phyloP scores from a whole-genome alignment of 495 filamentous ascomycete species.

The Aspergillus ostianus region DNA sequence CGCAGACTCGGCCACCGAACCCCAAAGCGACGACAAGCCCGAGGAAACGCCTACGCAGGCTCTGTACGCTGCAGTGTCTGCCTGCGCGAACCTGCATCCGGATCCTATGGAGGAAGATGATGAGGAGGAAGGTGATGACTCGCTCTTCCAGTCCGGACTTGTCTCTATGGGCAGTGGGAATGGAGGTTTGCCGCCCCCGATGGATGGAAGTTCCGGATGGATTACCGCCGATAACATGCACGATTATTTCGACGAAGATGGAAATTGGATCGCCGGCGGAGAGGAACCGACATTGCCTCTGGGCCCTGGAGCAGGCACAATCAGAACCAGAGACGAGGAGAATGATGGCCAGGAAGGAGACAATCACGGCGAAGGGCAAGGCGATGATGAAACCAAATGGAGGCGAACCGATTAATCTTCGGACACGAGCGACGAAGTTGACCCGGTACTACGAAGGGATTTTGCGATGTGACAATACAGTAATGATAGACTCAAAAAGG shows the following conservation, averaged over 20 bases:
- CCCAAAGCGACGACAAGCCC: conserved; percentile 20
- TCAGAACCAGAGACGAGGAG: conserved; percentile 46
- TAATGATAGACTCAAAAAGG: conserved; percentile 1
- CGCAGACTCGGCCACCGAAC: conserved; percentile 21
- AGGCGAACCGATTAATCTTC: conserved; percentile 51
- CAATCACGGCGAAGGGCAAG: conserved; percentile 30
- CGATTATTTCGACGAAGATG: conserved; percentile 69
- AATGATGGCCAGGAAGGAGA: conserved; percentile 35
- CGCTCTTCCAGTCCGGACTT: conserved; percentile 29
- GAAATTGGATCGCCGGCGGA: conserved; percentile 53
- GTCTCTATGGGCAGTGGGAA: conserved; percentile 30
- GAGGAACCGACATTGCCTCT: conserved; percentile 40
- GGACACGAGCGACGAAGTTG: background rate
- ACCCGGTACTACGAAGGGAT: background rate
- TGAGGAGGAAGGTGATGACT: conserved; percentile 45
- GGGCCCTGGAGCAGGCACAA: conserved; percentile 58
- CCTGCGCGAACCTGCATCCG: conserved; percentile 87
- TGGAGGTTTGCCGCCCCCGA: conserved; percentile 66
- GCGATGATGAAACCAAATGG: conserved; percentile 59
- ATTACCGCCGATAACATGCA: conserved; percentile 95
- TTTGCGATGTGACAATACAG: background rate
- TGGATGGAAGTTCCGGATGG: conserved; percentile 88
- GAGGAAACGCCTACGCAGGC: conserved; percentile 43
- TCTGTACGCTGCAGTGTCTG: conserved; percentile 77
- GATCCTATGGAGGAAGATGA: conserved; percentile 62